Percentiles rank a stretch among this genome's conserved stretches.
Conservation (phyloP, 768 basidiomycete genomes). For the Rhizopogon salebrosus region DNA sequence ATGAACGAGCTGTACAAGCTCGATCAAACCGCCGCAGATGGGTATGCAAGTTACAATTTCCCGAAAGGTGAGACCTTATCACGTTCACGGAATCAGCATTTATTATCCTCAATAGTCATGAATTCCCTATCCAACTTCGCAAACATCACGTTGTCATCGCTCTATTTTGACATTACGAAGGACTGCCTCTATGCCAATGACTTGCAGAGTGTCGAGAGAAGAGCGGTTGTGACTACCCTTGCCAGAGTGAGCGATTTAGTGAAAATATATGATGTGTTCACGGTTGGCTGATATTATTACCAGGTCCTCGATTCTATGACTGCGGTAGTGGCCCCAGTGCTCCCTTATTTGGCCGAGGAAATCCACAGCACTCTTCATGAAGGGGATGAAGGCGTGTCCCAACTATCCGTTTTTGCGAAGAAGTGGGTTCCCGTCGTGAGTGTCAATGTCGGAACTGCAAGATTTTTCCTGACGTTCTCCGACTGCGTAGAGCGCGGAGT, state of each 20-base stretch:
- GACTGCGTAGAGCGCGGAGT: slow-evolving; percentile 43
- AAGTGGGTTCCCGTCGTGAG: slow-evolving; percentile 70
- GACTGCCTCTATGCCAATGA: slow-evolving; percentile 81
- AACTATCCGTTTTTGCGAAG: slow-evolving; percentile 60
- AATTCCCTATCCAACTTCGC: slow-evolving; percentile 70
- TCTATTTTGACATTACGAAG: slow-evolving; percentile 91
- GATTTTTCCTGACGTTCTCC: not conserved
- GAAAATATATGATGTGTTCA: not conserved
- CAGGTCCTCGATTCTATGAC: slow-evolving; percentile 68
- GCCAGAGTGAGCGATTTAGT: slow-evolving; percentile 45
- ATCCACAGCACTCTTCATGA: slow-evolving; percentile 43
- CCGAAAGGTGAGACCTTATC: slow-evolving; percentile 55
- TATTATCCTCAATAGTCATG: slow-evolving; percentile 47
- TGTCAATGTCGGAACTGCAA: slow-evolving; percentile 1
- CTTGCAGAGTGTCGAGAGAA: slow-evolving; percentile 45
- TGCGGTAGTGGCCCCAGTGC: slow-evolving; percentile 73
- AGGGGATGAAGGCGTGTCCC: slow-evolving; percentile 16
- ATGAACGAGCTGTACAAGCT: slow-evolving; percentile 79
- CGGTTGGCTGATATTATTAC: not conserved
- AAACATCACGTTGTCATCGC: slow-evolving; percentile 78
- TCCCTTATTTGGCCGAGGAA: slow-evolving; percentile 91
- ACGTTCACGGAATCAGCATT: not conserved
- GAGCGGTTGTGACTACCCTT: slow-evolving; percentile 65
- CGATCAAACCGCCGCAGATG: slow-evolving; percentile 60
- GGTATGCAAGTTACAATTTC: slow-evolving; percentile 75